Evolutionary conservation across 225 moss, liverwort and hornwort genomes (phyloP), one percentile per base, ranked within the genome.

Genomic region (Pleurozium schreberi): DNA sequence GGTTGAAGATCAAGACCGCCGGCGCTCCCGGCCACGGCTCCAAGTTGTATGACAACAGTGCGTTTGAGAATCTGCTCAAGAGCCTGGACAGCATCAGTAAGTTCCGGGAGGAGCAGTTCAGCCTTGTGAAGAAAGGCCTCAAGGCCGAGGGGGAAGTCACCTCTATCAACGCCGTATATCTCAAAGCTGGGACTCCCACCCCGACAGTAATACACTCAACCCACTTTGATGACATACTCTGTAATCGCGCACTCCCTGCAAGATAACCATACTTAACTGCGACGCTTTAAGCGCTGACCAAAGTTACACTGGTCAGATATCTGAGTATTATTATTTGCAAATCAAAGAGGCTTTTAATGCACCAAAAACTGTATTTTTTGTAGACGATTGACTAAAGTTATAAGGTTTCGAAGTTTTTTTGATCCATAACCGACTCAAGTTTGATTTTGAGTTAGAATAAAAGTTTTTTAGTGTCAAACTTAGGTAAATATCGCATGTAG

Each of bases 21-120:
- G 96, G 98, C n/a, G 93, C 91, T 77, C 98, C 98, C 22, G 98
- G 95, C 25, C 98, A 98, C 70, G 98, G 97, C 78, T 98, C 98
- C 49, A 96, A 96, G 65, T n/a, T 98, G 75, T 96, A 96, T 22
- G 97, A 98, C 78, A 93, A 95, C 89, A 96, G 94, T 90, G 97
- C 98, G 18, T 88, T 95, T 69, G 96, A 97, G 80, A 98, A 96
- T 92, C 91, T 98, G 87, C 91, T 95, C 63, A 95, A 92, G 84
- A 94, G 94, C 91, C 86, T 98, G 88, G 93, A 96, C 58, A 93
- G 87, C 66, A 95, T 98, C 69, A 90, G 91, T 76, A 93, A 96
- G 85, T 98, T 92, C 30, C 95, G 95, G 7, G 89, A 91, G 6
- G 91, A 91, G 82, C 92, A 96, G 86, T 98, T 97, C 88, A 93